Evolutionary conservation across 176 grass and related monocot genomes (phyloP).

Genomic region (Echinochloa phyllopogon): DNA sequence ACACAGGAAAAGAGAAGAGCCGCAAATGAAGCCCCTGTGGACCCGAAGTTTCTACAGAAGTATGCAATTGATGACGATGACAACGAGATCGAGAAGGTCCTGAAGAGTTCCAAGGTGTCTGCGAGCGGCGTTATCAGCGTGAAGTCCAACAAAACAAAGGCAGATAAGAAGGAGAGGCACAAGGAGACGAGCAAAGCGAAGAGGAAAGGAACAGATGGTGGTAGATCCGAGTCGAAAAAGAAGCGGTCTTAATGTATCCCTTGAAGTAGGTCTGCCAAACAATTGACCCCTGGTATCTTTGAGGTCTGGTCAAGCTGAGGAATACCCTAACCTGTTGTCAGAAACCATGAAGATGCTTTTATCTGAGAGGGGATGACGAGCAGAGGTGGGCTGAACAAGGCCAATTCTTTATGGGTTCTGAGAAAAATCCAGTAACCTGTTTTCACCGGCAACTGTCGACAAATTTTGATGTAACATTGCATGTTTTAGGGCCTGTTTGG

Average conservation of each 20-base stretch:
- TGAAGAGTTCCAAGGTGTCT: conserved; percentile 69
- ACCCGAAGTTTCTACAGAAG: conserved; percentile 64
- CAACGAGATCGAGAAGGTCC: conserved; percentile 67
- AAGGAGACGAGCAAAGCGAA: conserved; percentile 56
- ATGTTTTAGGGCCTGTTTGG: no score
- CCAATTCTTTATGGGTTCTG: background rate
- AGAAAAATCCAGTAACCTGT: background rate
- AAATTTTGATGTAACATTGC: conserved; percentile 22
- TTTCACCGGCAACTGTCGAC: no score
- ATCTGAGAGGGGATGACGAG: background rate
- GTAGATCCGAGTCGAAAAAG: conserved; percentile 67
- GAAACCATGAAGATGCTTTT: background rate
- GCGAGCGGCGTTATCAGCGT: conserved; percentile 81
- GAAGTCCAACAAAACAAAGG: conserved; percentile 63
- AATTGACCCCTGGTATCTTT: background rate
- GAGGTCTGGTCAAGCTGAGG: background rate
- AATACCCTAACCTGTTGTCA: background rate
- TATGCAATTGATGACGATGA: conserved; percentile 65
- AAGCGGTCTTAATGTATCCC: conserved; percentile 47
- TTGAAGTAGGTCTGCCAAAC: background rate
- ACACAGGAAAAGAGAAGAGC: conserved; percentile 74
- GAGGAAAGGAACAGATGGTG: conserved; percentile 74
- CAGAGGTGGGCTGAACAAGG: background rate
- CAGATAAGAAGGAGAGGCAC: conserved; percentile 56
- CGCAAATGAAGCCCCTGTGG: conserved; percentile 50